Conservation (phyloP, 2,329 filamentous ascomycete species). For the Cladorrhinum sp. region DNA sequence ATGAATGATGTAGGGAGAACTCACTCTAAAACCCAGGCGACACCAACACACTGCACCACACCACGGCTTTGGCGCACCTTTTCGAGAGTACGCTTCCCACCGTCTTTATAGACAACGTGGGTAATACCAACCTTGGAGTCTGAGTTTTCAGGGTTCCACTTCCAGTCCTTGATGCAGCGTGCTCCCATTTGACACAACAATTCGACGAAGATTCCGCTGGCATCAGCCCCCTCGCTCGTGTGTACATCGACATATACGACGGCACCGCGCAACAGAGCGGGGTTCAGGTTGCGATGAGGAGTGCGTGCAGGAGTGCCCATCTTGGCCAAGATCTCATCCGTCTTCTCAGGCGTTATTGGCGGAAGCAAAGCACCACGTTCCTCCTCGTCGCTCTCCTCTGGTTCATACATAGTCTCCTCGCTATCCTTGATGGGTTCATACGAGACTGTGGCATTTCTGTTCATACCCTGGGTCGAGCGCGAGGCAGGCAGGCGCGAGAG, state of each 20-base stretch:
- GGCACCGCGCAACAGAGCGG: constrained; percentile 61
- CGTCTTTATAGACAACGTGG: constrained; percentile 88
- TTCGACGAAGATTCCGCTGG: constrained; percentile 76
- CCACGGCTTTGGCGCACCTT: constrained; percentile 72
- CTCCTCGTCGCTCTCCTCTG: constrained; percentile 21
- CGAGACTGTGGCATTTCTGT: constrained; percentile 51
- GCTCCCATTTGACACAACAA: constrained; percentile 80
- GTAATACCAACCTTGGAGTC: constrained; percentile 68
- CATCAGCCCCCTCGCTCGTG: constrained; percentile 76
- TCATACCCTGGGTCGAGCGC: constrained; percentile 40
- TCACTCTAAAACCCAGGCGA: constrained; percentile 86
- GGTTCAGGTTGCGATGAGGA: constrained; percentile 52
- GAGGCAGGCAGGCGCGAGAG: constrained; percentile 46
- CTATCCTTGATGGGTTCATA: constrained; percentile 48
- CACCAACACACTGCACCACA: constrained; percentile 79
- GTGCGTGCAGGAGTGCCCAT: constrained; percentile 56
- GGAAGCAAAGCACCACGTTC: constrained; percentile 23
- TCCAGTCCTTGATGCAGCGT: constrained; percentile 71
- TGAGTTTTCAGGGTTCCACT: constrained; percentile 58
- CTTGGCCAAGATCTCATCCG: constrained; percentile 52
- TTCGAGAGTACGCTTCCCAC: constrained; percentile 73
- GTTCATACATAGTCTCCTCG: constrained; percentile 8
- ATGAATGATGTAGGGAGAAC: constrained; percentile 33
- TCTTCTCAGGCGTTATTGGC: constrained; percentile 46
- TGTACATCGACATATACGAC: constrained; percentile 82